Base-by-base conservation (phyloP, 2,329 filamentous ascomycete genomes). In the Diaporthe ampelina region DNA sequence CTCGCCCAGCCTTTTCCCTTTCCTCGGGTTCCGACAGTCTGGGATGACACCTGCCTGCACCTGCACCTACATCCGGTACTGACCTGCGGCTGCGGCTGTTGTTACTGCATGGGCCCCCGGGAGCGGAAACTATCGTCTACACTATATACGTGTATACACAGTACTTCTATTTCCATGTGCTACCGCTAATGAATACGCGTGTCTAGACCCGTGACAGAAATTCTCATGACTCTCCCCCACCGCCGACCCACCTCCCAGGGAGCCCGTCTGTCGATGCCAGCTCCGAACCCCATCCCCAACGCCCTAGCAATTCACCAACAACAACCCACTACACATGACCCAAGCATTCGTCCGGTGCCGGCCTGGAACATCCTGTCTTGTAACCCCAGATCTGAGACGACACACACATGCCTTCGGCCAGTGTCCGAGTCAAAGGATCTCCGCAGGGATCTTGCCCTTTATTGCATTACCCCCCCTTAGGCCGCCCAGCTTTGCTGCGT, bases 41-140 rank as follows among this genome's bases (percentile, higher is more conserved):
- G 63, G 63, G 63, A 68, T 68, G 63, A 21, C 63, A 68, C 19
- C 63, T 68, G 63, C 13, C 63, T 68, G 63, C 63, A 68, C 32
- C 43, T 37, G 37, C 58, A 43, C 37, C 37, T 43, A 45, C 61
- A 37, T 29, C 13, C 26, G 45, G 9, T n/a, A 52, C 35, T 68
- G 26, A 19, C 43, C 40, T 43, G 40, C 13, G 15, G 13, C 40
- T 68, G 37, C 57, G 26, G 35, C 37, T 43, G 61, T 29, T 35
- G 26, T 26, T 50, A 15, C 26, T 35, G 58, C 59, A 63, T 29
- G 40, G 59, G 59, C 24, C 40, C 15, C 58, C 10, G 59, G 17
- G 43, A 63, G 29, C 43, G 59, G 59, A 45, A 45, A 63, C 40
- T n/a, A 32, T 45, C 26, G 37, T 40, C 21, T 17, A 26, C n/a